A percentile compares a stretch with the other conserved stretches of the same genome.
phyloP scores from a whole-genome alignment of 2,329 filamentous ascomycete species.

The Sporothrix curviconia region DNA sequence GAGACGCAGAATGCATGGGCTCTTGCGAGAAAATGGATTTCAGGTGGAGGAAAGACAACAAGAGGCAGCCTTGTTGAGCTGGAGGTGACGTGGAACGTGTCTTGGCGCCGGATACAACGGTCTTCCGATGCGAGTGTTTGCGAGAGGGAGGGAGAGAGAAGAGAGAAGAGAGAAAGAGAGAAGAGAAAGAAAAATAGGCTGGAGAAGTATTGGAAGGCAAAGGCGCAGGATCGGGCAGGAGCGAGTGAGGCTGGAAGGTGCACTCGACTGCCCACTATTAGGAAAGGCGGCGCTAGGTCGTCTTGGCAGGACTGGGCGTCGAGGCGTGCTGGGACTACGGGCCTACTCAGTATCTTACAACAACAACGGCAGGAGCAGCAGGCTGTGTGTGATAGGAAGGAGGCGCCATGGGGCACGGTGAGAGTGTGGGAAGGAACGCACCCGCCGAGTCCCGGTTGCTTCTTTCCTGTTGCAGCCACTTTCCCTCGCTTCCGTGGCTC shows the following conservation, averaged over 20 bases:
- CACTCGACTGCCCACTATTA: too few species aligned
- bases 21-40: too few species aligned
- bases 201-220: too few species aligned
- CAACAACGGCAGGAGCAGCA: background rate
- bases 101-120: background rate
- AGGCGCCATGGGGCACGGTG: background rate
- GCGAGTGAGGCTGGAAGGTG: slow-evolving; percentile 7
- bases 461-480: background rate
- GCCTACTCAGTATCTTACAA: too few species aligned
- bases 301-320: slow-evolving; percentile 11
- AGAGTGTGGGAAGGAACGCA: slow-evolving; percentile 3
- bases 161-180: background rate
- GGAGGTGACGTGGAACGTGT: slow-evolving; percentile 4
- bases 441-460: background rate
- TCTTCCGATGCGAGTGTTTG: too few species aligned
- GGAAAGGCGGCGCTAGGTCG: background rate
- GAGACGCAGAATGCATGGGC: too few species aligned
- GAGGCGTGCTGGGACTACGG: too few species aligned
- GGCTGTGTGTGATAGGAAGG: background rate
- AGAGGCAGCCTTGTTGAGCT: too few species aligned
- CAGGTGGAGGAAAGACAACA: too few species aligned
- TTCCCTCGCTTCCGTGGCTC: background rate
- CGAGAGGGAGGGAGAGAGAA: background rate
- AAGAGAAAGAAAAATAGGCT: background rate
- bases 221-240: slow-evolving; percentile 14